Conservation (phyloP, 2,329 filamentous ascomycete genomes). For the Davidsoniella eucalypti region DNA sequence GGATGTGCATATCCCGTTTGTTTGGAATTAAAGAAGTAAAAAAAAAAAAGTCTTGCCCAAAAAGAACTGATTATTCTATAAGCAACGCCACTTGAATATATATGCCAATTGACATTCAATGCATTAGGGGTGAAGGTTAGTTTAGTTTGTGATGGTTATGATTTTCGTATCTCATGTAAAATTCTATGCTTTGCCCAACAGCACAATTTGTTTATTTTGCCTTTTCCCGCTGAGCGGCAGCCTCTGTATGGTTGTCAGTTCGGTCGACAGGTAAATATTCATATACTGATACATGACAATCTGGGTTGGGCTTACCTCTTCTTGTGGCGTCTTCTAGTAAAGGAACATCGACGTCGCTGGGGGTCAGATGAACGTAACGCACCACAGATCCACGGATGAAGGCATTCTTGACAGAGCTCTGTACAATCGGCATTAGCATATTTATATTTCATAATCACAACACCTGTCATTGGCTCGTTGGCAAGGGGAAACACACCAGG, state of each 20-base stretch:
- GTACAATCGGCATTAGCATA: neutral
- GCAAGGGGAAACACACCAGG: conserved; percentile 37
- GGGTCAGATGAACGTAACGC: conserved; percentile 77
- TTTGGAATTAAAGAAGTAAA: neutral
- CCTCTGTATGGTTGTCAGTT: conserved; percentile 26
- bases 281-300: neutral
- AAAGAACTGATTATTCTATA: neutral
- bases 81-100: conserved; percentile 1
- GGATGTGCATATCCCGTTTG: too few relatives aligned
- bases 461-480: neutral
- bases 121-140: neutral
- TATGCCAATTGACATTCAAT: neutral
- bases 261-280: conserved; percentile 9
- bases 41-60: neutral
- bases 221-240: conserved; percentile 40
- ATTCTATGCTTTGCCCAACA: neutral
- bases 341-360: conserved; percentile 66
- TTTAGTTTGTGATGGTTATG: neutral
- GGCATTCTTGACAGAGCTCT: conserved; percentile 79
- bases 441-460: neutral
- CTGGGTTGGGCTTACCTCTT: conserved; percentile 41
- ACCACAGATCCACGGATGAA: conserved; percentile 91
- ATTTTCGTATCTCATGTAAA: neutral
- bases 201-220: conserved; percentile 26
- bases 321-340: conserved; percentile 81